Evolutionary conservation across 306 rosid species (phyloP).

Genomic region (Cajanus cajan): DNA sequence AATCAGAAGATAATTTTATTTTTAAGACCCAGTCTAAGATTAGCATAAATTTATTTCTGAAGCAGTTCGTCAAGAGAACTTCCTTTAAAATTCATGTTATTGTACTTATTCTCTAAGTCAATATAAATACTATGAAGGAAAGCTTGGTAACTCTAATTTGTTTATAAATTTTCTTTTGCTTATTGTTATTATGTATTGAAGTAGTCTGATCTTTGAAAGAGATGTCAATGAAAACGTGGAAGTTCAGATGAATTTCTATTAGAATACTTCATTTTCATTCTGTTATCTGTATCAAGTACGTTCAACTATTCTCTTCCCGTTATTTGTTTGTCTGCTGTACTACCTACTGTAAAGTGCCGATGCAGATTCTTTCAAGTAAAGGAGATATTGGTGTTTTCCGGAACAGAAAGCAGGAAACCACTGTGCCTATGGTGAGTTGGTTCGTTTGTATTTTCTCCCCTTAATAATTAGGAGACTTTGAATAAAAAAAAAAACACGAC

Average conservation of each 20-base stretch:
- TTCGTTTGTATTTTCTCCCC: conserved; percentile 17
- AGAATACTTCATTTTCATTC: background rate
- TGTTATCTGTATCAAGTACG: conserved; percentile 1
- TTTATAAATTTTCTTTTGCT: background rate
- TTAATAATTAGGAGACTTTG: background rate
- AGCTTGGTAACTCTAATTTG: background rate
- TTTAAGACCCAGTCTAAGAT: background rate
- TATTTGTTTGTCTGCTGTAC: background rate
- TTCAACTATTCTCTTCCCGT: background rate
- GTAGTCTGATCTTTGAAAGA: conserved; percentile 14
- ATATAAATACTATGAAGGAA: background rate
- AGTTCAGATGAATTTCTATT: background rate
- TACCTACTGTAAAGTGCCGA: background rate
- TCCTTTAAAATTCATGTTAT: background rate
- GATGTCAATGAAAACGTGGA: background rate
- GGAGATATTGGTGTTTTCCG: conserved; percentile 87
- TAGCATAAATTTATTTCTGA: background rate
- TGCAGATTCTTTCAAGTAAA: conserved; percentile 87
- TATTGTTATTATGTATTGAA: background rate
- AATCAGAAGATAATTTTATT: background rate
- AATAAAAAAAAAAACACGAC: background rate
- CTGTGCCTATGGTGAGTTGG: conserved; percentile 67
- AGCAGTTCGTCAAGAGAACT: background rate
- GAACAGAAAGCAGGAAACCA: conserved; percentile 75
- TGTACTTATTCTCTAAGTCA: background rate